Evolutionary conservation across 192 early-diverging fungal genomes (phyloP).

Genomic region (Entophlyctis luteolus): DNA sequence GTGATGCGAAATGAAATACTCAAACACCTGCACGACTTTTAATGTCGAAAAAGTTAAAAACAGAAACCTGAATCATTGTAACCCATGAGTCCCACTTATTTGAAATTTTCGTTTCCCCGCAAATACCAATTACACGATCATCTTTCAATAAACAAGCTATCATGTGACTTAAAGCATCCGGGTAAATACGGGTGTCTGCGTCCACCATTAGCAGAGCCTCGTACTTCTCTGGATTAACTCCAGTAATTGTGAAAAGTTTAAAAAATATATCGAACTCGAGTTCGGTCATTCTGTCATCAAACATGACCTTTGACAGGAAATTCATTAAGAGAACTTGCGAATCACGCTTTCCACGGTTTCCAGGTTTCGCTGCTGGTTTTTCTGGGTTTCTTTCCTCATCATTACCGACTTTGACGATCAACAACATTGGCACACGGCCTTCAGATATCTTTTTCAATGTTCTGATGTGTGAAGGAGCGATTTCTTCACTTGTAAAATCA

Average conservation of each 20-base stretch:
- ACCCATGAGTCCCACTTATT: slow-evolving; percentile 92
- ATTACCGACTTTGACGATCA: slow-evolving; percentile 47
- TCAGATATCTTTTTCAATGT: slow-evolving; percentile 35
- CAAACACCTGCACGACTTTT: slow-evolving; percentile 62
- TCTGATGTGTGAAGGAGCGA: background rate
- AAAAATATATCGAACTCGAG: slow-evolving; percentile 89
- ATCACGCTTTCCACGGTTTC: slow-evolving; percentile 88
- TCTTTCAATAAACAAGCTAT: slow-evolving; percentile 71
- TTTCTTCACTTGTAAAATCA: background rate
- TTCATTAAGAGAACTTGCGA: slow-evolving; percentile 95
- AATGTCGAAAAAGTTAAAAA: background rate
- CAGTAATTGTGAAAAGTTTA: slow-evolving; percentile 78
- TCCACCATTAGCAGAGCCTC: slow-evolving; percentile 69
- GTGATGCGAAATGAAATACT: slow-evolving; percentile 98
- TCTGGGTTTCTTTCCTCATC: slow-evolving; percentile 41
- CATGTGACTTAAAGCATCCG: slow-evolving; percentile 48
- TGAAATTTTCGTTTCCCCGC: slow-evolving; percentile 94
- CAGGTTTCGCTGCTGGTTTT: slow-evolving; percentile 41
- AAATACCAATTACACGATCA: slow-evolving; percentile 83
- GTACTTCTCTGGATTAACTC: slow-evolving; percentile 73
- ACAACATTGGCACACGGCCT: slow-evolving; percentile 47
- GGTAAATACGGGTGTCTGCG: slow-evolving; percentile 73
- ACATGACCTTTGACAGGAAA: slow-evolving; percentile 80
- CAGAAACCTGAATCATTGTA: slow-evolving; percentile 72
- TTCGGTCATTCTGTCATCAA: slow-evolving; percentile 86